Evolutionary conservation across 2,329 filamentous ascomycete species (phyloP).

Genomic region (Talaromyces sp.): DNA sequence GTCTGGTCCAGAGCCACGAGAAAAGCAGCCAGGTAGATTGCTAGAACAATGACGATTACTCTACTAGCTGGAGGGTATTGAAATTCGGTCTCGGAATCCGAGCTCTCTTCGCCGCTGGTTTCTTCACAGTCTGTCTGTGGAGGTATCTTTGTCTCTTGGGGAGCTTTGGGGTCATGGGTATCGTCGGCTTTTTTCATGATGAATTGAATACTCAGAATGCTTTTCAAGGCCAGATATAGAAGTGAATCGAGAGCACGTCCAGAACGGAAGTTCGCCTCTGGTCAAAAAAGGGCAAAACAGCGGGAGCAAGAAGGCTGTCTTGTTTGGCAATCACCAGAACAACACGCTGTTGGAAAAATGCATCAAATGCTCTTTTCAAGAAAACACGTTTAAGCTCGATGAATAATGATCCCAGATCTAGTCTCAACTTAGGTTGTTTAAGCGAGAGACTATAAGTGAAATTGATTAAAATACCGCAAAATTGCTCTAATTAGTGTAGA

Average conservation of each 20-base stretch:
- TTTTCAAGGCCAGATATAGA: background rate
- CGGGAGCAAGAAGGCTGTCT: background rate
- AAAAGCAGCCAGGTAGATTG: slow-evolving; percentile 38
- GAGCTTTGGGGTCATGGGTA: background rate
- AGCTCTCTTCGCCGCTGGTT: background rate
- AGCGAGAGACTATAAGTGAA: background rate
- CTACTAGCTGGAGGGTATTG: slow-evolving; percentile 19
- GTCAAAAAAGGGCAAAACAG: background rate
- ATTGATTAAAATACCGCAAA: background rate
- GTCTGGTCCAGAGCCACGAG: slow-evolving; percentile 41
- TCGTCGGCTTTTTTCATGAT: background rate
- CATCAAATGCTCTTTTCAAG: background rate
- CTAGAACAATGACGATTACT: slow-evolving; percentile 34
- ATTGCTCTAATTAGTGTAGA: background rate
- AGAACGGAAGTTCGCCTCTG: background rate
- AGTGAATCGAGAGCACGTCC: background rate
- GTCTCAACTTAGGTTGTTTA: background rate
- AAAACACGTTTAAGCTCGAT: background rate
- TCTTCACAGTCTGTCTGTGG: background rate
- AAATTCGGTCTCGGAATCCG: background rate
- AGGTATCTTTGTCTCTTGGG: background rate
- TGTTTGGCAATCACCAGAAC: background rate
- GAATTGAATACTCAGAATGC: background rate
- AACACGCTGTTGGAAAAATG: background rate
- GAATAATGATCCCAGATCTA: background rate